Percentiles rank a stretch among this genome's conserved stretches.
These are phyloP conservation scores for Trypanosoma caninum DNA, from an alignment of 208 protist species.

Conservation along the genomic window DNA sequence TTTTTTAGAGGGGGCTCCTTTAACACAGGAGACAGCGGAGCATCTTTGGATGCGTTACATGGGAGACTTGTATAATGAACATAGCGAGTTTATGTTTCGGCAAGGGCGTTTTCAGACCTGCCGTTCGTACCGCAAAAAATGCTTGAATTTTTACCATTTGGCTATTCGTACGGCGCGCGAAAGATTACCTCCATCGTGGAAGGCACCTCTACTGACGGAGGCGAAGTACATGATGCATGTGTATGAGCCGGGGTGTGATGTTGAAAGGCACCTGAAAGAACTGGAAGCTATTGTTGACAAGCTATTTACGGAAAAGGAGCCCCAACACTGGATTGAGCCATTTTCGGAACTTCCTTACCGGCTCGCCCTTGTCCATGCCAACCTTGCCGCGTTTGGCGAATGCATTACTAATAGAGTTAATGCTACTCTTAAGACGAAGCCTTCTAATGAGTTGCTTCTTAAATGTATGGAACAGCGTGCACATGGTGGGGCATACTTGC, in stretches of 20 bases:
- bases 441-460: slow-evolving; percentile 63
- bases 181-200: slow-evolving; percentile 79
- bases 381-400: slow-evolving; percentile 73
- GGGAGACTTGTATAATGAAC: slow-evolving; percentile 86
- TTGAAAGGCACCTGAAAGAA: slow-evolving; percentile 56
- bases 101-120: slow-evolving; percentile 73
- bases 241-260: slow-evolving; percentile 61
- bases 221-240: slow-evolving; percentile 78
- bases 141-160: slow-evolving; percentile 78
- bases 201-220: slow-evolving; percentile 73
- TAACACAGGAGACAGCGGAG: slow-evolving; percentile 88
- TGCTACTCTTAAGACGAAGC: slow-evolving; percentile 33
- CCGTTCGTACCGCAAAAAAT: slow-evolving; percentile 69
- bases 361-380: slow-evolving; percentile 76
- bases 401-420: slow-evolving; percentile 63
- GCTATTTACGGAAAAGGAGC: slow-evolving; percentile 69
- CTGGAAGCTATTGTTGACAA: slow-evolving; percentile 70
- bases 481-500: slow-evolving; percentile 40
- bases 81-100: slow-evolving; percentile 81
- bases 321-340: slow-evolving; percentile 80
- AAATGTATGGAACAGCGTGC: slow-evolving; percentile 68
- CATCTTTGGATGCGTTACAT: slow-evolving; percentile 90
- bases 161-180: slow-evolving; percentile 77
- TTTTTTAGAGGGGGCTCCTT: slow-evolving; percentile 79
- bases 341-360: slow-evolving; percentile 73